These are phyloP conservation scores for Oryza coarctata DNA, from an alignment of 176 grass and related monocot species.

Conservation along the genomic window DNA sequence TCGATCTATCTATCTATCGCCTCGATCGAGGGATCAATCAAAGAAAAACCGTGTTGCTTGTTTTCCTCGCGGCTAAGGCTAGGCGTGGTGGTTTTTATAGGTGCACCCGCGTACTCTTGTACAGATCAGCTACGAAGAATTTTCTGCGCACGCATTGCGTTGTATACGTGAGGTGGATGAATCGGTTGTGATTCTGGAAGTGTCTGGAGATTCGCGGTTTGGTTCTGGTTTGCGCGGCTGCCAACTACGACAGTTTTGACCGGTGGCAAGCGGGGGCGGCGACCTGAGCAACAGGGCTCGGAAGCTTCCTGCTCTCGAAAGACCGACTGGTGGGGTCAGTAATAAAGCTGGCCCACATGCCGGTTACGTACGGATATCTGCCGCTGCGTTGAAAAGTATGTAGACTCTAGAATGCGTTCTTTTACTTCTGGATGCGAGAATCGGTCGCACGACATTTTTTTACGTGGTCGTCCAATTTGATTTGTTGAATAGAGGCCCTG, in stretches of 20 bases:
- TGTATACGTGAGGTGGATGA: background rate
- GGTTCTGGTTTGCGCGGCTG: background rate
- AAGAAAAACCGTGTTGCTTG: background rate
- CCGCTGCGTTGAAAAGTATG: background rate
- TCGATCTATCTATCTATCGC: background rate
- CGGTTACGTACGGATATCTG: background rate
- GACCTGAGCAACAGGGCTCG: background rate
- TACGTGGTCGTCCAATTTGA: background rate
- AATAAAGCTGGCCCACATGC: background rate
- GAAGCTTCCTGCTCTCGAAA: background rate
- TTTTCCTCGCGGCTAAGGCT: background rate
- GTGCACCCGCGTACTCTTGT: background rate
- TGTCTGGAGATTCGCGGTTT: conserved; percentile 22
- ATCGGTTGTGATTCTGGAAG: background rate
- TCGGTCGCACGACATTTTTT: background rate
- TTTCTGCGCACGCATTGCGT: conserved; percentile 1
- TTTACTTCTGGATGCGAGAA: background rate
- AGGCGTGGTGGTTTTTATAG: conserved; percentile 28
- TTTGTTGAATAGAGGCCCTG: background rate
- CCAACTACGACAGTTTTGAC: conserved; percentile 44
- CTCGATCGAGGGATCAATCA: background rate
- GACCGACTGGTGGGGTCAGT: background rate
- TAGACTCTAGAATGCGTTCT: background rate
- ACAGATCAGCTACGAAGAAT: background rate
- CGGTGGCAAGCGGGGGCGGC: too few relatives aligned